phyloP scores from a whole-genome alignment of 148 eudicot species.

The Dianthus caryophyllus region DNA sequence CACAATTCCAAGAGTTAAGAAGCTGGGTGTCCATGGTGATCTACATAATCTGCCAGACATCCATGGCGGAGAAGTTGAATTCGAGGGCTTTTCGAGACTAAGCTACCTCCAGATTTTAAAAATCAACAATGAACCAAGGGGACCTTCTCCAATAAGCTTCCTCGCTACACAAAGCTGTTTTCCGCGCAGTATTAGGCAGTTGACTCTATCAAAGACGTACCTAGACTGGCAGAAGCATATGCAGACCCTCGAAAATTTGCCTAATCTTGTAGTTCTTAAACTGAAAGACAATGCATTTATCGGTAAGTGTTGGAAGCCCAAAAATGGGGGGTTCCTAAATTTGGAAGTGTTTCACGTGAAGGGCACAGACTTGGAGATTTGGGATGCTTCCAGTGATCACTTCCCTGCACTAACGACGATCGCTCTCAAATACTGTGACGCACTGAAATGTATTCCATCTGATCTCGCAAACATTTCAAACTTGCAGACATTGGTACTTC shows the following conservation, averaged over 20 bases:
- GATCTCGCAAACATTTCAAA: background rate
- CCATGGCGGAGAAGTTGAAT: conserved; percentile 4
- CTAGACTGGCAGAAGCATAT: conserved; percentile 15
- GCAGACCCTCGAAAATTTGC: conserved; percentile 18
- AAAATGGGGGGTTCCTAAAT: conserved; percentile 11
- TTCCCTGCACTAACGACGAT: conserved; percentile 14
- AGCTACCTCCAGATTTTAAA: conserved; percentile 9
- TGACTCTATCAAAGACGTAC: conserved; percentile 10
- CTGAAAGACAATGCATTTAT: conserved; percentile 14
- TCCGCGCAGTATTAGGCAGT: conserved; percentile 7
- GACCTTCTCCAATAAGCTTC: background rate
- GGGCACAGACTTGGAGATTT: conserved; percentile 16
- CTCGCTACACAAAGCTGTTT: background rate
- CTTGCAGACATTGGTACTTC: conserved; percentile 1
- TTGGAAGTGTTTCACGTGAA: conserved; percentile 16
- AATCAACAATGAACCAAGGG: background rate
- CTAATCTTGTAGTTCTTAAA: conserved; percentile 17
- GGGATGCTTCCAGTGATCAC: conserved; percentile 15
- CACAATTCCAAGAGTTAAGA: conserved; percentile 4
- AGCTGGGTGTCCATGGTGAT: conserved; percentile 18
- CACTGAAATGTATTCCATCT: conserved; percentile 1
- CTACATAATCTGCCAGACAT: background rate
- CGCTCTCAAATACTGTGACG: conserved; percentile 12
- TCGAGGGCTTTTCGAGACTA: background rate
- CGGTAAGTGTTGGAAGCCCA: conserved; percentile 19